Base-by-base conservation (phyloP, 441 rosid species). In the Brassica balearica region DNA sequence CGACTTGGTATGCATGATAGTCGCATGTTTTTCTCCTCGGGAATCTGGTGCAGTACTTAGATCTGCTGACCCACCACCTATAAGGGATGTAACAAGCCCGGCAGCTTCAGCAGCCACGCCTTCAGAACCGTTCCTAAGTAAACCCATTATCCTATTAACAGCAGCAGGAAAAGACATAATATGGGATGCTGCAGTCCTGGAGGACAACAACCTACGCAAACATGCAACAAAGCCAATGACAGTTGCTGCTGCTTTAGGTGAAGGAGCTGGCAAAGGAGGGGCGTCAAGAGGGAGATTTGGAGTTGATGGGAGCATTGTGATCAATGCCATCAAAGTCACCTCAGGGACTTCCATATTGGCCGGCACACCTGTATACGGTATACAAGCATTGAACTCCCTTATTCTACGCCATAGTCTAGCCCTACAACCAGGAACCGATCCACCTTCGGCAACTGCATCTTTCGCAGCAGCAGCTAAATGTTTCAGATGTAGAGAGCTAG, bases 151-250 rank as follows among this genome's bases (percentile, higher is more conserved):
- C 88, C 99, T 92, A 77, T 96, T 96, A 83, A 96, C 98, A 78
- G 98, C 99, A 73, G 98, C 99, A 79, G 98, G 99, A 82, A 96
- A 96, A 77, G 99, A 92, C 95, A 94, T 88, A 53, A 96, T 96
- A 75, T 96, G 99, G 34, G 98, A 91, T 80, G 99, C 92, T 77
- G 98, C 97, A 86, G 84, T 93, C 82, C 93, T 88, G 65, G 99
- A 96, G 27, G 98, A 88, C 86, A 96, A 81, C 77, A 96, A 81
- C 89, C 99, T 94, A 75, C 91, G 98, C 81, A 96, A 87, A 86
- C 99, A 96, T 43, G 99, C 90, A 84, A 96, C 83, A 76, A 96
- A 96, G 53, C 99, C 99, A 89, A 93, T 93, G 72, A 96, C 95
- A 36, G 99, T 94, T 72, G 98, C 98, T 77, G 98, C 98, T 75